Evolutionary conservation across 768 basidiomycete genomes (phyloP).

Genomic region (Lepiota brunneoincarnata): DNA sequence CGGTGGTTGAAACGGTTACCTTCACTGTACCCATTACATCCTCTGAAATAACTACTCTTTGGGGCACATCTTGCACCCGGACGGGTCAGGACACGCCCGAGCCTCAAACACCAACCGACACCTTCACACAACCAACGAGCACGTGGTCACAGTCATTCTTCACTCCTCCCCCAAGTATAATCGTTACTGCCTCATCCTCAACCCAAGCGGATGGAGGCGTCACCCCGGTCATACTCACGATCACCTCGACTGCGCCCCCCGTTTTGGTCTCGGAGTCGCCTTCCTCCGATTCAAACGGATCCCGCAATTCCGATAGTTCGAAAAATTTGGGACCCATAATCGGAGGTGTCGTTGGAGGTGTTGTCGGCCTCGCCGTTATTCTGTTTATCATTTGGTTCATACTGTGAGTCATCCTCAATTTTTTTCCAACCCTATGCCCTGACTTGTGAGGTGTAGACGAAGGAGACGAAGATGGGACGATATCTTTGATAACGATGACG

Average conservation of each 20-base stretch:
- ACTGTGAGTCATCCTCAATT: slow-evolving; percentile 33
- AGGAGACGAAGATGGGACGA: slow-evolving; percentile 47
- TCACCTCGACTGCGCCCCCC: slow-evolving; percentile 31
- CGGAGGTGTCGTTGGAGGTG: slow-evolving; percentile 54
- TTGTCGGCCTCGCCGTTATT: slow-evolving; percentile 33
- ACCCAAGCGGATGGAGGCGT: slow-evolving; percentile 35
- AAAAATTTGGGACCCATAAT: slow-evolving; percentile 44
- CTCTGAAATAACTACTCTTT: slow-evolving; percentile 7
- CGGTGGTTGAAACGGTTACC: slow-evolving; percentile 4
- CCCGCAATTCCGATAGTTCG: slow-evolving; percentile 16
- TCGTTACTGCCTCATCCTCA: slow-evolving; percentile 11
- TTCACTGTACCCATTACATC: slow-evolving; percentile 9
- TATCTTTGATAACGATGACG: slow-evolving; percentile 46
- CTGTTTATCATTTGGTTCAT: slow-evolving; percentile 46
- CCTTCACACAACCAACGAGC: neutral
- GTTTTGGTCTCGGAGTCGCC: neutral
- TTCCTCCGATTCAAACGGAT: slow-evolving; percentile 13
- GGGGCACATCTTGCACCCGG: slow-evolving; percentile 1
- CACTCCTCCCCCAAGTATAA: slow-evolving; percentile 14
- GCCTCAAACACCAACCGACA: no score
- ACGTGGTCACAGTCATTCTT: neutral
- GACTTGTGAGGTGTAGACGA: slow-evolving; percentile 29
- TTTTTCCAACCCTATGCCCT: neutral
- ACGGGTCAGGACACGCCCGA: neutral
- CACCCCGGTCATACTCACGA: slow-evolving; percentile 30